Evolutionary conservation across 345 rosid genomes (phyloP).

Genomic region (Iberis pinnata): DNA sequence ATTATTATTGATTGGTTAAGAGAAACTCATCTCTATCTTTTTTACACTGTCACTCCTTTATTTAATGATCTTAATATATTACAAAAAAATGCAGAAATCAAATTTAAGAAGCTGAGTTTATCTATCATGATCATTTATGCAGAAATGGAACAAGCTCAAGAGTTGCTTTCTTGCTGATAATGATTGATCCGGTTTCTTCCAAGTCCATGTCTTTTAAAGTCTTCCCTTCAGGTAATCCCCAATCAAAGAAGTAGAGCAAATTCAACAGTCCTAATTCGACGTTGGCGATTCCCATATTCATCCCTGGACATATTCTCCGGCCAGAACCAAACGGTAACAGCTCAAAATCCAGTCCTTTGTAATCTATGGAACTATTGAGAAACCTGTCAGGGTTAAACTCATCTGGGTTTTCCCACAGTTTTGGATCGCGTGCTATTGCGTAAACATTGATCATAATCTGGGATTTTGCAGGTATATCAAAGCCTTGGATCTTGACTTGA

Average conservation of each 20-base stretch:
- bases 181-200: slow-evolving; percentile 16
- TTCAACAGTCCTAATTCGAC: too few relatives aligned
- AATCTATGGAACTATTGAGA: slow-evolving; percentile 33
- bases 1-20: too few relatives aligned
- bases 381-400: slow-evolving; percentile 56
- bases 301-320: slow-evolving; percentile 51
- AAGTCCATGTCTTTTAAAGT: slow-evolving; percentile 16
- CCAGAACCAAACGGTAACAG: slow-evolving; percentile 51
- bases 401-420: slow-evolving; percentile 34
- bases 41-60: too few relatives aligned
- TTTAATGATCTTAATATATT: too few relatives aligned
- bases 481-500: slow-evolving; percentile 35
- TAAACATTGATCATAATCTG: slow-evolving; percentile 43
- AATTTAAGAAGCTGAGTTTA: too few relatives aligned
- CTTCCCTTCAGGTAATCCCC: slow-evolving; percentile 23
- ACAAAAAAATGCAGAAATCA: too few relatives aligned
- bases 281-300: slow-evolving; percentile 21
- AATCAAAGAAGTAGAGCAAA: slow-evolving; percentile 26
- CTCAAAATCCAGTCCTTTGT: slow-evolving; percentile 40
- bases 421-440: too few relatives aligned
- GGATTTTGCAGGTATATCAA: slow-evolving; percentile 39
- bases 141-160: slow-evolving; percentile 21
- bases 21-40: too few relatives aligned
- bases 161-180: slow-evolving; percentile 30
- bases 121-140: too few relatives aligned